Base-by-base conservation (phyloP, 139 green algal genomes). In the Coelastrella sp. region DNA sequence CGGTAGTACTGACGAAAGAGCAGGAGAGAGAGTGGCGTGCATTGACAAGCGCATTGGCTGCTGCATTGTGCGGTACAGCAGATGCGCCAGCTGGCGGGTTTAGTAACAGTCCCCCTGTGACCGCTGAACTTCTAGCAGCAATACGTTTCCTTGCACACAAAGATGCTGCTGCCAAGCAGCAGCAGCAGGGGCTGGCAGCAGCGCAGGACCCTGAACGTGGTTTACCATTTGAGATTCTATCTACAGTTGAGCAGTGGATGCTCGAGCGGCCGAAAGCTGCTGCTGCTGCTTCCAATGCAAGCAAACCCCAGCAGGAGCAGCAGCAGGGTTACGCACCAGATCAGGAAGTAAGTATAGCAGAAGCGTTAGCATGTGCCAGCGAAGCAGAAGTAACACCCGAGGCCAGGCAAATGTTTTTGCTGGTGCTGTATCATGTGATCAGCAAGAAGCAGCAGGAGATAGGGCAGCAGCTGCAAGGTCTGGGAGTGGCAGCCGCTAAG, bases 241-340 rank as follows among this genome's bases (percentile, higher is more conserved):
- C 22, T 3, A 64, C 79, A n/a, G 19, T 85, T 7, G 79, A 85
- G 61, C 79, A 61, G 10, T 85, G 79, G 79, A 85, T 85, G 79
- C 58, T 73, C 56, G 68, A 76, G 8, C 68, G 16, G 3, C 64
- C 13, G 64, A 4, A 3, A 71, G 64, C 64, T 16, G 64, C 64
- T 20, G 64, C 64, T 20, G 64, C 4, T 3, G 64, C 32, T 47
- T 0, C 32, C 32, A 47, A 47, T 47, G 32, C 32, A 47, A 47
- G 32, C 61, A 10, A 71, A 71, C 10, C 61, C 8, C 77, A 83
- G 54, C 54, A 83, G 77, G 57, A 85, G 56, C 78, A 84, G 78
- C 78, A 84, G 13, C 14, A 60, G 22, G 6, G 57, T 14, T 3
- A 17, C 22, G 10, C 16, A 19, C 8, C 56, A 71, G 79, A 71